These are phyloP conservation scores for Marasmius fiardii DNA, from an alignment of 1,284 basidiomycete species.

Conservation along the genomic window DNA sequence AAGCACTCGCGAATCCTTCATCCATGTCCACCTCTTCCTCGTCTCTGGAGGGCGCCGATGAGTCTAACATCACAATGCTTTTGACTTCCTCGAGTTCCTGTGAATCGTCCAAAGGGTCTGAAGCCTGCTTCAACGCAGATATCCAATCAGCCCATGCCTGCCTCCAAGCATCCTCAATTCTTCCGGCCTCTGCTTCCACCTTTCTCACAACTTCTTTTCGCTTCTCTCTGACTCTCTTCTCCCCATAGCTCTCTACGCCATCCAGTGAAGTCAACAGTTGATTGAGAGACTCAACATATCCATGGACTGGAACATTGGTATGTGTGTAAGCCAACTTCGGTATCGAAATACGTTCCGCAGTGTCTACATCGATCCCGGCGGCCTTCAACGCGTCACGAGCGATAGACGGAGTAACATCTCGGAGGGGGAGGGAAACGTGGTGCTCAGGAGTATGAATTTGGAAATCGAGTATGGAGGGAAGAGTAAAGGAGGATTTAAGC, in stretches of 20 bases:
- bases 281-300: slow-evolving; percentile 45
- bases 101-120: background rate
- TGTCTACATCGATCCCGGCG: background rate
- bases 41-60: background rate
- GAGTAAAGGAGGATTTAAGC: slow-evolving; percentile 29
- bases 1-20: background rate
- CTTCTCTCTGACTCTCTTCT: slow-evolving; percentile 49
- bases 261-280: slow-evolving; percentile 64
- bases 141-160: background rate
- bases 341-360: background rate
- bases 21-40: background rate
- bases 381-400: slow-evolving; percentile 2
- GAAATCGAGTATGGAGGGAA: slow-evolving; percentile 36
- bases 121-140: background rate
- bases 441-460: slow-evolving; percentile 24
- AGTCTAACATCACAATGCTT: background rate
- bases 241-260: slow-evolving; percentile 62
- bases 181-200: slow-evolving; percentile 51
- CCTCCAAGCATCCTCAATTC: slow-evolving; percentile 2
- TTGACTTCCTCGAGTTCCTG: background rate
- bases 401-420: background rate
- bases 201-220: slow-evolving; percentile 55
- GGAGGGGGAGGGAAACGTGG: slow-evolving; percentile 22
- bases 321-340: slow-evolving; percentile 47
- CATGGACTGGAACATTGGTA: slow-evolving; percentile 48